Conservation (phyloP, 129 eudicot species). For the Gnaphalium uliginosum region DNA sequence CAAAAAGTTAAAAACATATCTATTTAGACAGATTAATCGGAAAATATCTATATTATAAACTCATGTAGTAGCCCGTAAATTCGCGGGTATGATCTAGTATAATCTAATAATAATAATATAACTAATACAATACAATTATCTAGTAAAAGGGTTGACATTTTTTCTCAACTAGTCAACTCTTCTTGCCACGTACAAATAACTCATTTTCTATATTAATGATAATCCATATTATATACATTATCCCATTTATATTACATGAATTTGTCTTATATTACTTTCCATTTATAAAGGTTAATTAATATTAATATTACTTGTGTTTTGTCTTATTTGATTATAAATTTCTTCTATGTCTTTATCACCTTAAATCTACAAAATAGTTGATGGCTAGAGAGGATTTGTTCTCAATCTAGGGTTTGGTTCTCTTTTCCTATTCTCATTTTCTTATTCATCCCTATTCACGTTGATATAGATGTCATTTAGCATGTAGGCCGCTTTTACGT, state of each 20-base stretch:
- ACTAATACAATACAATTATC: background rate
- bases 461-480: background rate
- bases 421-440: background rate
- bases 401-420: slow-evolving; percentile 10
- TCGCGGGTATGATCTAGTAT: too few species aligned
- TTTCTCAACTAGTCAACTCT: background rate
- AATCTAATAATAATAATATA: too few species aligned
- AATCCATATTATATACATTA: background rate
- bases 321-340: background rate
- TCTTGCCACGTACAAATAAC: background rate
- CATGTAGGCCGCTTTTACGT: background rate
- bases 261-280: background rate
- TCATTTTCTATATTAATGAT: background rate
- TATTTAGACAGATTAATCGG: too few species aligned
- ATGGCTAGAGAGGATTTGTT: background rate
- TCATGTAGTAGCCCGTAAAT: too few species aligned
- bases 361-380: background rate
- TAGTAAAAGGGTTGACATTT: background rate
- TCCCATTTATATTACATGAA: background rate
- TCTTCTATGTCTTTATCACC: background rate
- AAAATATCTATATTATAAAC: too few species aligned
- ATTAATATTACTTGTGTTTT: background rate
- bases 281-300: too few species aligned
- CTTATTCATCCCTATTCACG: background rate
- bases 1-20: too few species aligned